Conservation (phyloP, 129 eudicot species). For the Logfia minima region DNA sequence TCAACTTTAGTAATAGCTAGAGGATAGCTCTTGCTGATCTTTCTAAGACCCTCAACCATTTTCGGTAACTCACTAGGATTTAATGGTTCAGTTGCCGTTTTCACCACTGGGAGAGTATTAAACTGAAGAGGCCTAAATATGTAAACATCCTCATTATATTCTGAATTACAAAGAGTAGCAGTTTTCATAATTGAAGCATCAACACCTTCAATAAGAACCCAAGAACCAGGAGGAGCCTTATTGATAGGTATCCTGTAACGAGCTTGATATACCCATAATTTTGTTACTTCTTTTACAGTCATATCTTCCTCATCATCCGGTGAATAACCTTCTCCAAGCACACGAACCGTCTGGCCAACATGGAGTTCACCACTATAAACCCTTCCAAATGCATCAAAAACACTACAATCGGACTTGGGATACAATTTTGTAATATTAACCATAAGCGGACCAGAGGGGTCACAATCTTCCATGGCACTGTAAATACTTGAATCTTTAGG, state of each 20-base stretch:
- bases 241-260: slow-evolving; percentile 90
- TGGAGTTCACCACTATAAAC: slow-evolving; percentile 91
- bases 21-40: slow-evolving; percentile 96
- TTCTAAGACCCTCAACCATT: slow-evolving; percentile 99
- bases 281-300: slow-evolving; percentile 95
- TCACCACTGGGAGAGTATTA: slow-evolving; percentile 95
- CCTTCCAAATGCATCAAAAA: slow-evolving; percentile 99
- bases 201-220: slow-evolving; percentile 99
- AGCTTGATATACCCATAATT: slow-evolving; percentile 95
- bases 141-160: slow-evolving; percentile 82
- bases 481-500: slow-evolving; percentile 66
- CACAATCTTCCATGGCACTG: slow-evolving; percentile 74
- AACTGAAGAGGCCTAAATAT: slow-evolving; percentile 93
- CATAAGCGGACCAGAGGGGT: slow-evolving; percentile 90
- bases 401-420: slow-evolving; percentile 94
- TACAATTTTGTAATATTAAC: slow-evolving; percentile 86
- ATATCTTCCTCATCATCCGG: slow-evolving; percentile 99
- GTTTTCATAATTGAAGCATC: slow-evolving; percentile 99
- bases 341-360: slow-evolving; percentile 86
- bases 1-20: slow-evolving; percentile 96
- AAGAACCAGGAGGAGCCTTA: slow-evolving; percentile 97
- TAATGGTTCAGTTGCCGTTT: slow-evolving; percentile 98
- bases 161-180: slow-evolving; percentile 77
- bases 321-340: slow-evolving; percentile 97
- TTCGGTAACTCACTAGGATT: slow-evolving; percentile 98